Base-by-base conservation (phyloP, 352 stramenopile genomes). In the Pythium rishiriense region DNA sequence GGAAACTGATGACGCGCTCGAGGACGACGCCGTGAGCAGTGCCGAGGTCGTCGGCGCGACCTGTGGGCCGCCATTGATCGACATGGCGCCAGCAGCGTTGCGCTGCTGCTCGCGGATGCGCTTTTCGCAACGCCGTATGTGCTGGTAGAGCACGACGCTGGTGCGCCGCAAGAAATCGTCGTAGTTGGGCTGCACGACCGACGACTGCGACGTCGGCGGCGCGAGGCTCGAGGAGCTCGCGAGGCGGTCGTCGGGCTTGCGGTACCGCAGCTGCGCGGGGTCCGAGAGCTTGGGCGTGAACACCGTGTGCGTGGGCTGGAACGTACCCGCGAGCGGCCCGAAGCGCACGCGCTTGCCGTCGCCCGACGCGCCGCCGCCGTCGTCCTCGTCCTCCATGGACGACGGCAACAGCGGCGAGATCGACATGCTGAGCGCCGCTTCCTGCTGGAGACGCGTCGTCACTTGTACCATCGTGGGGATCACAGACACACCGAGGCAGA, bases 151-250 rank as follows among this genome's bases (percentile, higher is more conserved):
- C 43, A 97, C 89, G 60, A 97, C 88, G 57, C 83, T 93, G 56
- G 96, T 87, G 68, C 87, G 83, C 49, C 86, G 76, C 55, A 97
- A 54, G 31, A 93, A 94, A 63, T 97, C 90, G 64, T 97, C 88
- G 69, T 96, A 97, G 63, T 97, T 97, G 46, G 88, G 88, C 68
- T 96, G 83, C 43, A 83, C 88, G 51, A 97, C 85, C 37, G 85
- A 93, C 17, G 81, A 91, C 31, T 87, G 77, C 11, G 85, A 89
- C 39, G 69, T 81, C 5, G 85, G 82, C 28, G 41, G 41, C 21
- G 41, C 41, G 41, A 95, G 66, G 46, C 75, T 85, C 42, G 78
- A 80, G 49, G 73, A 84, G 54, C 81, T 67, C 19, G 78, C 79
- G 10, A 94, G 68, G 39, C 87, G 83, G 58, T 92, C 87, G 61